Base-by-base conservation (phyloP, 2,329 filamentous ascomycete genomes). In the Ilyonectria mors-panacis region DNA sequence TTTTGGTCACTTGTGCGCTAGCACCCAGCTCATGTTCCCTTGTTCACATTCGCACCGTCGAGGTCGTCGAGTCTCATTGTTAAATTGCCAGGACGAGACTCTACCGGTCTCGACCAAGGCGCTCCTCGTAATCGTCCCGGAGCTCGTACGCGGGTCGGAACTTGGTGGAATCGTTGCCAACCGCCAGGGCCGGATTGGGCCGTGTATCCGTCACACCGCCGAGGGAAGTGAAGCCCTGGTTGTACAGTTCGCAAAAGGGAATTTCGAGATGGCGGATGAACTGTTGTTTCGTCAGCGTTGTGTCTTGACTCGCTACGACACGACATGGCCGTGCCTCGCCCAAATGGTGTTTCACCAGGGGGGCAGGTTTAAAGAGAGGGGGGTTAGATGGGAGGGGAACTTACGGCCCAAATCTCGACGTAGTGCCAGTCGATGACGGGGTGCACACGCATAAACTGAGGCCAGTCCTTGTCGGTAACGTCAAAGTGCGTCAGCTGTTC, bases 341-440 rank as follows among this genome's bases (percentile, higher is more conserved):
- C 23, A 26, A 26, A 26, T 6, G 26, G 26, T 48, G 45, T 23
- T 15, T 48, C 45, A 26, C 19, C 45, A 28, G 45, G 23, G 21
- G 17, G 48, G n/a, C n/a, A 10, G 10, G 33, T 53, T 55, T 48
- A 45, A 51, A 17, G 48, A 30, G 35, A 17, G 13, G 9, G 6
- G 28, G 51, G n/a, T 26, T 26, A 26, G 2, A 26, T 26, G 35
- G n/a, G 48, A 39, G 42, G 45, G 12, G 63, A 77, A 86, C 93
- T 85, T 77, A 97, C 94, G 19, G 91, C 89, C 96, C 96, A 98
- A 60, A 98, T 95, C 80, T 98, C 95, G 12, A 90, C 78, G 67
- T 70, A 97, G 79, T 96, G 94, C 96, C 96, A 99, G 81, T 99
- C 96, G 77, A 99, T 95, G 10, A 99, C 93, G 0, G 96, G 95